Percentiles rank a stretch among this genome's conserved stretches.
Evolutionary conservation across 768 basidiomycete genomes (phyloP).

Genomic region (Termitomyces sp.): DNA sequence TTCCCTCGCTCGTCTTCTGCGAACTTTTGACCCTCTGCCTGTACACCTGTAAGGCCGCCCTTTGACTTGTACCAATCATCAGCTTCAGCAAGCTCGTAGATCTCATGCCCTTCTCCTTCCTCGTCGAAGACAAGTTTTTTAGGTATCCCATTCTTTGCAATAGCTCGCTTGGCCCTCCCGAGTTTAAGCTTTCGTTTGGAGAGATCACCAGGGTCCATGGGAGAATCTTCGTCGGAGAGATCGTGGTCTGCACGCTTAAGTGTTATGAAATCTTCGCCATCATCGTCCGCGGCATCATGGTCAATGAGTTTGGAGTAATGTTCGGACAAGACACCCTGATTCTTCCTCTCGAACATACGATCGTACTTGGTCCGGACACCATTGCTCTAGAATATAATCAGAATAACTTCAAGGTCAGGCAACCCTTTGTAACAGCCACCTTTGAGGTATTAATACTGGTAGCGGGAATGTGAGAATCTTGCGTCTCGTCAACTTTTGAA

Average conservation of each 20-base stretch:
- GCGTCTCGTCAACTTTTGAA: constrained; percentile 17
- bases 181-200: constrained; percentile 86
- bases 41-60: constrained; percentile 59
- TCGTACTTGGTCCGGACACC: constrained; percentile 90
- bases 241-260: constrained; percentile 90
- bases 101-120: constrained; percentile 70
- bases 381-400: constrained; percentile 17
- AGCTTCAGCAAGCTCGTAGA: constrained; percentile 79
- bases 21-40: constrained; percentile 64
- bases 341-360: constrained; percentile 95
- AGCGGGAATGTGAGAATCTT: constrained; percentile 9
- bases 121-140: constrained; percentile 90
- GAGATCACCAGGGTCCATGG: constrained; percentile 36
- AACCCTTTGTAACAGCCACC: constrained; percentile 25
- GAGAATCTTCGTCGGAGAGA: constrained; percentile 33
- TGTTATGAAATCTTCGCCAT: constrained; percentile 85
- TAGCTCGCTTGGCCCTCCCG: constrained; percentile 66
- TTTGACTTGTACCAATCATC: constrained; percentile 65
- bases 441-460: constrained; percentile 28
- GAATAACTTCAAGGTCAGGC: background rate
- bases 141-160: constrained; percentile 55
- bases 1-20: constrained; percentile 68
- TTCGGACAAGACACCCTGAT: constrained; percentile 85
- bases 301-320: constrained; percentile 90
- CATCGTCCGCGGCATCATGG: constrained; percentile 40